Percentiles rank a stretch among this genome's conserved stretches.
Conservation (phyloP, 208 protist genomes). For the Leishmania martiniquensis region DNA sequence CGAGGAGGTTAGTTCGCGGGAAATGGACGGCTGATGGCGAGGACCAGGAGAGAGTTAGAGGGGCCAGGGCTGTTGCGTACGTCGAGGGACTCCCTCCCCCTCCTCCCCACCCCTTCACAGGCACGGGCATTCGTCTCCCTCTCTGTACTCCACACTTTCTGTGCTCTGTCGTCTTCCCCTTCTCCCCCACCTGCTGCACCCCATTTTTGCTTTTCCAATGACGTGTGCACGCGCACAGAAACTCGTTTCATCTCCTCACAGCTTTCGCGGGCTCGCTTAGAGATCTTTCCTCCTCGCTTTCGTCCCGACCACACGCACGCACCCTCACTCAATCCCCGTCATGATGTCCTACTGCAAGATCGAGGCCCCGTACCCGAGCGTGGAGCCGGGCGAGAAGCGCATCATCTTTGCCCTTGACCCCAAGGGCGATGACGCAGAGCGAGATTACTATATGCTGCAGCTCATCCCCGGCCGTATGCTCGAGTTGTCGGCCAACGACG, state of each 20-base stretch:
- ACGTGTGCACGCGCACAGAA: constrained; percentile 4
- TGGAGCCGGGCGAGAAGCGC: constrained; percentile 40
- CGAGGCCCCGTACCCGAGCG: constrained; percentile 36
- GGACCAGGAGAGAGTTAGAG: background rate
- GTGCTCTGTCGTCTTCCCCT: too few species aligned
- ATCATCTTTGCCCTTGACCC: constrained; percentile 66
- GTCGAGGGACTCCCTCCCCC: background rate
- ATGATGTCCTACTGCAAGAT: constrained; percentile 44
- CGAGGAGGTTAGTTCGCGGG: background rate
- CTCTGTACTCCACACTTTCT: background rate
- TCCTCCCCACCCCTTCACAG: background rate
- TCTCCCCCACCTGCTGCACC: constrained; percentile 13
- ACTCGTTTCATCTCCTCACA: background rate
- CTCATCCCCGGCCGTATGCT: constrained; percentile 54
- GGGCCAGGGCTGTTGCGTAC: too few species aligned
- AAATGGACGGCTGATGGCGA: background rate
- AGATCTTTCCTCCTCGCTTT: background rate
- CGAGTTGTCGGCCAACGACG: constrained; percentile 36
- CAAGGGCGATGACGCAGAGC: constrained; percentile 34
- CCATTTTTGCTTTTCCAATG: background rate
- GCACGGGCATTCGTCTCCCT: too few species aligned
- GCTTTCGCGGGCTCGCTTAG: background rate
- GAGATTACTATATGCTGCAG: constrained; percentile 48
- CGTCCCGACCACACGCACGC: background rate
- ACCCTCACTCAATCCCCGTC: background rate